A percentile compares a stretch with the other conserved stretches of the same genome.
Conservation (phyloP, 441 rosid species). For the Macaranga tanarius region DNA sequence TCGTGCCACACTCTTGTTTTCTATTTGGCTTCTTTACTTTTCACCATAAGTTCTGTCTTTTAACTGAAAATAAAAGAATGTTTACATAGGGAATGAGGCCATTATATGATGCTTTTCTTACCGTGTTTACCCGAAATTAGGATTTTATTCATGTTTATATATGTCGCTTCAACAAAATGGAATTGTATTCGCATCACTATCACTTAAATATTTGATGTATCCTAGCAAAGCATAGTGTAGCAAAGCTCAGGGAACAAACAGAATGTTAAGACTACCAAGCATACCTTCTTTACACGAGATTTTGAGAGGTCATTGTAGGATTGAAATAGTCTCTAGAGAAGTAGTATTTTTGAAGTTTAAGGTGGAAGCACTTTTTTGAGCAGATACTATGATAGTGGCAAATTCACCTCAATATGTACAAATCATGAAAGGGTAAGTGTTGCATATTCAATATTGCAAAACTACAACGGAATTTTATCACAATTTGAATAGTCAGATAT, state of each 20-base stretch:
- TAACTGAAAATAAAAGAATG: neutral
- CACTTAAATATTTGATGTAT: neutral
- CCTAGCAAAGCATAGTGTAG: neutral
- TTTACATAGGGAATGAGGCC: neutral
- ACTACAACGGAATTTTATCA: neutral
- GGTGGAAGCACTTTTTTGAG: neutral
- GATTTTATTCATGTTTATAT: neutral
- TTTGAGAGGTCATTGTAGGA: neutral
- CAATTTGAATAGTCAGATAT: neutral
- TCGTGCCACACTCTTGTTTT: neutral
- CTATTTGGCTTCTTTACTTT: conserved; percentile 2
- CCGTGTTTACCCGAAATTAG: neutral
- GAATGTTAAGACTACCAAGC: neutral
- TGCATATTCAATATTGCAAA: neutral
- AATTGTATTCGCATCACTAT: neutral
- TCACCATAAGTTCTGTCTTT: neutral
- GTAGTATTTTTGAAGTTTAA: neutral
- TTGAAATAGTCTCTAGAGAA: neutral
- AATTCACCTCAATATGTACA: neutral
- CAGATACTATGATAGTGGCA: neutral
- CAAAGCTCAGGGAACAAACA: conserved; percentile 1
- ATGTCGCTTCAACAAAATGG: neutral
- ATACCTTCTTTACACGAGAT: too few relatives aligned
- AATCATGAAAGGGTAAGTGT: neutral
- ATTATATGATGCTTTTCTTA: neutral